Evolutionary conservation across 106 monocot species (phyloP).

Genomic region (Platanthera zijinensis): DNA sequence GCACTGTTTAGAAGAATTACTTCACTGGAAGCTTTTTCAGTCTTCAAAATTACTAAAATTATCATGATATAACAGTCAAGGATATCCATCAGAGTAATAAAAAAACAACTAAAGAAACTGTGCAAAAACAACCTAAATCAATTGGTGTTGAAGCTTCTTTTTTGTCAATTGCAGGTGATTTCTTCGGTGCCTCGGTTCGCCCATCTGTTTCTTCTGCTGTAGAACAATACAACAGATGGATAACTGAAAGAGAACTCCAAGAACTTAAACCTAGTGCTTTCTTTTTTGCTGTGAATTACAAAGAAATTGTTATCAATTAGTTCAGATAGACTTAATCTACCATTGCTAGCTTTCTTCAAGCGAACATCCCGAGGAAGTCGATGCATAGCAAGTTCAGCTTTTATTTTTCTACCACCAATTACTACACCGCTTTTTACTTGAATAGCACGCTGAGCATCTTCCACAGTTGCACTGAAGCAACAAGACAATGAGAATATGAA

Average conservation of each 20-base stretch:
- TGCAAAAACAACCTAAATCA: slow-evolving; percentile 18
- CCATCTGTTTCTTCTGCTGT: slow-evolving; percentile 18
- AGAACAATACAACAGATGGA: neutral
- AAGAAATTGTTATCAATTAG: neutral
- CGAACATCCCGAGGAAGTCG: slow-evolving; percentile 58
- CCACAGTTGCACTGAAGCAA: slow-evolving; percentile 53
- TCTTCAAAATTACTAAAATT: slow-evolving; percentile 19
- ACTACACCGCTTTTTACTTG: slow-evolving; percentile 64
- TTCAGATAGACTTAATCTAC: slow-evolving; percentile 12
- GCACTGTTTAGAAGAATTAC: neutral
- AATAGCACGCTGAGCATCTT: slow-evolving; percentile 76
- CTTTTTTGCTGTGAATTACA: neutral
- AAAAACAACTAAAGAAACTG: neutral
- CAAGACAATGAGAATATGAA: neutral
- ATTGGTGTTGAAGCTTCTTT: neutral
- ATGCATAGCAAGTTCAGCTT: slow-evolving; percentile 71
- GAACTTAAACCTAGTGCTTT: neutral
- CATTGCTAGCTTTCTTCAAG: slow-evolving; percentile 34
- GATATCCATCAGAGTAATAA: neutral
- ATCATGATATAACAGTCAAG: slow-evolving; percentile 6
- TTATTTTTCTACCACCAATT: slow-evolving; percentile 74
- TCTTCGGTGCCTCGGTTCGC: slow-evolving; percentile 11
- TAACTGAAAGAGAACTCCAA: neutral
- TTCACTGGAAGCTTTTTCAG: neutral
- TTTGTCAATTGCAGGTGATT: neutral